A percentile compares a stretch with the other conserved stretches of the same genome.
These are phyloP conservation scores for Linnemannia hyalina DNA, from an alignment of 192 early-diverging fungal genomes.

Conservation along the genomic window DNA sequence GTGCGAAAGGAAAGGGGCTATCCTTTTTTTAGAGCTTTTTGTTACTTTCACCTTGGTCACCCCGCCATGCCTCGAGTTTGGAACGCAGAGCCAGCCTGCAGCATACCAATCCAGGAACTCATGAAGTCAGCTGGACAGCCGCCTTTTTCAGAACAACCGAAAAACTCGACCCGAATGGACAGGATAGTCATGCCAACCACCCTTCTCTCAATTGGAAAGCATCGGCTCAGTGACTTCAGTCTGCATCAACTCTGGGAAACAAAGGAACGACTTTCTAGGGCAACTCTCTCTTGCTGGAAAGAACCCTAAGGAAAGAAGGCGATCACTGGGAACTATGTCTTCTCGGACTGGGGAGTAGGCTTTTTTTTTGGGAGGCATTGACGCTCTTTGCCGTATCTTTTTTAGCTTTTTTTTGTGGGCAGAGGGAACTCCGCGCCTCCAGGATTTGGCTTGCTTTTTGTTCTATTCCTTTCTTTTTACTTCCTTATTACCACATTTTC, in stretches of 20 bases:
- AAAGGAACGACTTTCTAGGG: not conserved
- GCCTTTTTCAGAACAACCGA: not conserved
- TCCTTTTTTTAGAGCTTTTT: not conserved
- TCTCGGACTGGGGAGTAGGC: not conserved
- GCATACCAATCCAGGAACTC: constrained; percentile 8
- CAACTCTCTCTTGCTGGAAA: not conserved
- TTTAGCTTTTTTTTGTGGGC: not conserved
- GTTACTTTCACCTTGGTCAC: not conserved
- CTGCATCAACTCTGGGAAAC: not conserved
- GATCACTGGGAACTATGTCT: not conserved
- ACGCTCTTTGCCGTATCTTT: not conserved
- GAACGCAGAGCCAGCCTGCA: not conserved
- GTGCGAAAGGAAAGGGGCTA: not conserved
- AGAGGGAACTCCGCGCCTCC: not conserved
- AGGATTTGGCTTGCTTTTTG: constrained; percentile 3
- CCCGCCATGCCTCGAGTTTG: not conserved
- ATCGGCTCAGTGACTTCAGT: not conserved
- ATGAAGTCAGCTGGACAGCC: constrained; percentile 1
- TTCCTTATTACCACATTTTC: not conserved
- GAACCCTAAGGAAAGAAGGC: not conserved
- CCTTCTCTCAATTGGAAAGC: not conserved
- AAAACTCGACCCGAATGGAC: not conserved
- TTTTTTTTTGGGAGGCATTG: not conserved
- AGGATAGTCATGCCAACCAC: not conserved
- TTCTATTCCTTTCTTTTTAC: constrained; percentile 7